Conservation (phyloP, 305 asterid genomes). For the Fraxinus angustifolia region DNA sequence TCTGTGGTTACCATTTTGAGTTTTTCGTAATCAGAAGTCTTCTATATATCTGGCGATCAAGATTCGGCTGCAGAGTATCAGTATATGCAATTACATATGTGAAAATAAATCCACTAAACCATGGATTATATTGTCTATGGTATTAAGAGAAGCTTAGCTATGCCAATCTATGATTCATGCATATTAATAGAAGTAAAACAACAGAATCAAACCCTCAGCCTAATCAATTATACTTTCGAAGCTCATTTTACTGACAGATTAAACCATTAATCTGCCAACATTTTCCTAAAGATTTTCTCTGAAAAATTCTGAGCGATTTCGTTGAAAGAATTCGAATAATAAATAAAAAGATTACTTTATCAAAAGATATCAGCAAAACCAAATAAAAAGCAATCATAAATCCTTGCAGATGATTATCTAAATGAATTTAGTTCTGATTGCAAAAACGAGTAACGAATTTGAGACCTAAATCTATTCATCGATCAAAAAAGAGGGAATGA, state of each 20-base stretch:
- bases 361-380: neutral
- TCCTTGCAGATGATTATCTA: neutral
- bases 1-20: slow-evolving; percentile 44
- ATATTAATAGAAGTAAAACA: neutral
- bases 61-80: neutral
- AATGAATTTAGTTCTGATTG: neutral
- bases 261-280: neutral
- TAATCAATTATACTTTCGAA: neutral
- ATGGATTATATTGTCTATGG: neutral
- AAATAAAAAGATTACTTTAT: neutral
- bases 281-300: neutral
- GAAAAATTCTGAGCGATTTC: neutral
- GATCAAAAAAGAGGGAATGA: neutral
- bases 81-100: neutral
- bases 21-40: neutral
- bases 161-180: neutral
- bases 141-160: neutral
- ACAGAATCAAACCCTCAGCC: neutral
- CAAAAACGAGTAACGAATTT: neutral
- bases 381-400: neutral
- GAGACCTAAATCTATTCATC: neutral
- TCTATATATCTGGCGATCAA: neutral
- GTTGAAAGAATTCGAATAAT: neutral
- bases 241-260: neutral
- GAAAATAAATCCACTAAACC: neutral